Evolutionary conservation across 108 stramenopile genomes (phyloP).

Genomic region (Nitzschia sp.): DNA sequence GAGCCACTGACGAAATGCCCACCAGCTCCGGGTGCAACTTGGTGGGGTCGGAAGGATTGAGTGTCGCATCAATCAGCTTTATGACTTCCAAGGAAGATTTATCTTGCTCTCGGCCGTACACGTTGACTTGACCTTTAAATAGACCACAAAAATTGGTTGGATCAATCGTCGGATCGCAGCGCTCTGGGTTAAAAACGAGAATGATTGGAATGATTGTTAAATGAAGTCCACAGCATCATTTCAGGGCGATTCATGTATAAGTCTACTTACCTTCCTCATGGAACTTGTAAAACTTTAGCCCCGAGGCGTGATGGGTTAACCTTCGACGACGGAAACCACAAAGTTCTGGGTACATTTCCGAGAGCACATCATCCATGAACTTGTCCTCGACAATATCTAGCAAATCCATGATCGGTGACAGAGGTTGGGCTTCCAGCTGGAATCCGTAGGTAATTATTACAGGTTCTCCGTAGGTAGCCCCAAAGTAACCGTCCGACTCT

Average conservation of each 20-base stretch:
- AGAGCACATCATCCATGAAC: slow-evolving; percentile 28
- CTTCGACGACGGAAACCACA: slow-evolving; percentile 32
- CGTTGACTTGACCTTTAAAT: slow-evolving; percentile 30
- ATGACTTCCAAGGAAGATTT: slow-evolving; percentile 5
- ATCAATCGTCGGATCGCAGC: slow-evolving; percentile 21
- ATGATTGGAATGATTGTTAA: not conserved
- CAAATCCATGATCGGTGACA: slow-evolving; percentile 24
- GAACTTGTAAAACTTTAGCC: slow-evolving; percentile 31
- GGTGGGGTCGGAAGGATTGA: slow-evolving; percentile 22
- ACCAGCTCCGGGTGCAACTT: slow-evolving; percentile 26
- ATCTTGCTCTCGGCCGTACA: slow-evolving; percentile 14
- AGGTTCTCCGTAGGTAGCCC: slow-evolving; percentile 42
- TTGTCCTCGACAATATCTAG: slow-evolving; percentile 40
- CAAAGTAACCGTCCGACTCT: slow-evolving; percentile 45
- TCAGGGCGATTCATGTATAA: not conserved
- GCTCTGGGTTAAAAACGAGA: slow-evolving; percentile 16
- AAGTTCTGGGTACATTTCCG: slow-evolving; percentile 26
- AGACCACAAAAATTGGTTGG: slow-evolving; percentile 34
- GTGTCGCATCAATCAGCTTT: slow-evolving; percentile 5
- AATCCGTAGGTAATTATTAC: slow-evolving; percentile 31
- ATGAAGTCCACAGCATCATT: too few relatives aligned
- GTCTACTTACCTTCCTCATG: slow-evolving; percentile 24
- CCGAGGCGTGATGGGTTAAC: slow-evolving; percentile 13
- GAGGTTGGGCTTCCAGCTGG: slow-evolving; percentile 29
- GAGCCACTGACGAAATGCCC: slow-evolving; percentile 8